Evolutionary conservation across 345 rosid genomes (phyloP).

Genomic region (Heritiera littoralis): DNA sequence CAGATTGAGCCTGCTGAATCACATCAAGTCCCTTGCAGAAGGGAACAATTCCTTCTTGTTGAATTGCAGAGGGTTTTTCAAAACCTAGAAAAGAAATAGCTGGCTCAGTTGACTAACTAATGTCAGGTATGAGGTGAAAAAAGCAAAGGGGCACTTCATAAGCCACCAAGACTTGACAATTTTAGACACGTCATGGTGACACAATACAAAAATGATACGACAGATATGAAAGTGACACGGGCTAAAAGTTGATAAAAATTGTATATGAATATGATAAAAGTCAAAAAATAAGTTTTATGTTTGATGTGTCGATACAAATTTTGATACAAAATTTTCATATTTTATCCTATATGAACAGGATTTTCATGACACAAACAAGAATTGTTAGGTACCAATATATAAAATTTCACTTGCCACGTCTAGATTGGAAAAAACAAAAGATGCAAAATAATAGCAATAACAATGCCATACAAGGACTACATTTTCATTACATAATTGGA

Average conservation of each 20-base stretch:
- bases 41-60: constrained; percentile 82
- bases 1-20: constrained; percentile 84
- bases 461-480: not conserved
- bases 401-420: not conserved
- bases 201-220: too few species aligned
- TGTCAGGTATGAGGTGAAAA: not conserved
- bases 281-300: too few species aligned
- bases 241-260: too few species aligned
- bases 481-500: not conserved
- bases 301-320: too few species aligned
- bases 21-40: constrained; percentile 80
- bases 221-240: too few species aligned
- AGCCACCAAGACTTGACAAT: too few species aligned
- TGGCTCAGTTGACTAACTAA: not conserved
- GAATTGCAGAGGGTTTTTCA: constrained; percentile 87
- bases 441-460: not conserved
- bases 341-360: too few species aligned
- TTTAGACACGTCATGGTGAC: too few species aligned
- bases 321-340: too few species aligned
- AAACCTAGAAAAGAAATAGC: constrained; percentile 38
- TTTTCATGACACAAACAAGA: too few species aligned
- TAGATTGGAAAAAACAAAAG: not conserved
- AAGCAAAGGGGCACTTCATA: not conserved
- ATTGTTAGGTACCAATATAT: not conserved
- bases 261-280: too few species aligned